Evolutionary conservation across 2,329 filamentous ascomycete species (phyloP).

Genomic region (Aspergillus novofumigatus): DNA sequence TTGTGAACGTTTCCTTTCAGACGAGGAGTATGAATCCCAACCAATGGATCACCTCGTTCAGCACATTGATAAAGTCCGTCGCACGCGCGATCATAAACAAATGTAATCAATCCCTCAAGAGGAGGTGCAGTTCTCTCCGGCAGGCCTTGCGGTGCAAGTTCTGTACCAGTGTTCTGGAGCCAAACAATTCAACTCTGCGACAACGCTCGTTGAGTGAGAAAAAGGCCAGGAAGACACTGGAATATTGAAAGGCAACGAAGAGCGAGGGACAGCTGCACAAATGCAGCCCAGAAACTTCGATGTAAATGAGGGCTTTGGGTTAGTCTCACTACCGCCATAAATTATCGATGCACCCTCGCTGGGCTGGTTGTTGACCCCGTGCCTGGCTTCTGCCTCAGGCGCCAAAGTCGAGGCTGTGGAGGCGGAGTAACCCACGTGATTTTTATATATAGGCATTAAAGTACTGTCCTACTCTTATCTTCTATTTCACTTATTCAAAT

Average conservation of each 20-base stretch:
- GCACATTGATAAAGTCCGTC: neutral
- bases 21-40: neutral
- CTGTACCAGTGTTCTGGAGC: neutral
- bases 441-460: neutral
- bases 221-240: neutral
- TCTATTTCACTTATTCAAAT: neutral
- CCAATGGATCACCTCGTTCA: neutral
- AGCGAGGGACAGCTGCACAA: neutral
- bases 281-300: neutral
- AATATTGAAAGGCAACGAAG: neutral
- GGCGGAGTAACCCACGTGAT: slow-evolving; percentile 5
- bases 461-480: neutral
- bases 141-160: neutral
- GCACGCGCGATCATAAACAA: neutral
- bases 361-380: neutral
- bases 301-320: neutral
- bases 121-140: neutral
- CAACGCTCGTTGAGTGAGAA: neutral
- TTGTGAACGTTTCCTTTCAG: neutral
- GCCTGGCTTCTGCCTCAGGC: slow-evolving; percentile 5
- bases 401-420: neutral
- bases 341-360: neutral
- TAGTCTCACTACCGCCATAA: neutral
- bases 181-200: neutral
- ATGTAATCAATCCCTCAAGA: neutral